Evolutionary conservation across 768 basidiomycete species (phyloP).

Genomic region (Pleurotus pulmonarius): DNA sequence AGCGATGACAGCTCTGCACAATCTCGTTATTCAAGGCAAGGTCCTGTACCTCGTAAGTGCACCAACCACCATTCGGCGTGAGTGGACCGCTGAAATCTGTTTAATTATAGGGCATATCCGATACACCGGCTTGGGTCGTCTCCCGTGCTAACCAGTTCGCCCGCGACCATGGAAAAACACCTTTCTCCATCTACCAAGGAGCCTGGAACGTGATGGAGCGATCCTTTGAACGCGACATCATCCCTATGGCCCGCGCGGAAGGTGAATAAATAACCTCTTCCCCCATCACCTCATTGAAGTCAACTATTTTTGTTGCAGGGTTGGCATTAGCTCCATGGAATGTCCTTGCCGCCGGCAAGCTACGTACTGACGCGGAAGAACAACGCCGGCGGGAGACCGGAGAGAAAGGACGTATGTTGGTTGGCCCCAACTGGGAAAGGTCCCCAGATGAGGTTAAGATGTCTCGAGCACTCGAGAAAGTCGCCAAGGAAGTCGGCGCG

Average conservation of each 20-base stretch:
- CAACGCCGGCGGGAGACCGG: constrained; percentile 21
- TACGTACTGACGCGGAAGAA: constrained; percentile 51
- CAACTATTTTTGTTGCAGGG: not conserved
- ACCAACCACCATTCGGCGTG: not conserved
- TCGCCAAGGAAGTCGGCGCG: constrained; percentile 46
- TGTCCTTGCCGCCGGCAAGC: constrained; percentile 36
- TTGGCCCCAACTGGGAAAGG: constrained; percentile 37
- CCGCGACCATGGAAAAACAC: constrained; percentile 40
- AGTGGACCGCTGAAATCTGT: not conserved
- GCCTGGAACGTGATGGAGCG: constrained; percentile 39
- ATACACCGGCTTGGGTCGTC: constrained; percentile 48
- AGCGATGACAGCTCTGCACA: constrained; percentile 52
- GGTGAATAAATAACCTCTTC: constrained; percentile 23
- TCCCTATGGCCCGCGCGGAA: constrained; percentile 40
- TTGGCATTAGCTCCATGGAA: constrained; percentile 29
- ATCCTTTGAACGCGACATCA: constrained; percentile 51
- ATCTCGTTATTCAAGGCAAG: constrained; percentile 49
- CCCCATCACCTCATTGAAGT: constrained; percentile 10
- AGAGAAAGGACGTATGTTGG: constrained; percentile 35
- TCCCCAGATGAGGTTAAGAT: constrained; percentile 39
- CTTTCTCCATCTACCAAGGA: constrained; percentile 54
- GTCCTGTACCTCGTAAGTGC: constrained; percentile 40
- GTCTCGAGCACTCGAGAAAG: constrained; percentile 41
- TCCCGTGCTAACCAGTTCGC: constrained; percentile 48
- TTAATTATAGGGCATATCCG: constrained; percentile 30